phyloP scores from a whole-genome alignment of 306 rosid genomes.

The Coriaria nepalensis region DNA sequence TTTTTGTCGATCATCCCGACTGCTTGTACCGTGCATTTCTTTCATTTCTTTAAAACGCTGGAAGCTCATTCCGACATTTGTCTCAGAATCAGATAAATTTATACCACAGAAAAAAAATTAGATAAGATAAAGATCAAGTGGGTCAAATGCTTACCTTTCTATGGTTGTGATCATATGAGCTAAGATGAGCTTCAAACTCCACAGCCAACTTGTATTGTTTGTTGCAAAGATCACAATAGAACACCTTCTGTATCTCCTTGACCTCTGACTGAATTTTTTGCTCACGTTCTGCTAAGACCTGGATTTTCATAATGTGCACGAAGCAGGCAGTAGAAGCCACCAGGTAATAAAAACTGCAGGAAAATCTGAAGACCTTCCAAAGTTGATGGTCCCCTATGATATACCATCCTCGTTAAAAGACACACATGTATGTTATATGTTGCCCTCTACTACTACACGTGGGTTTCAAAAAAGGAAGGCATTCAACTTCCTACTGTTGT shows the following conservation, averaged over 20 bases:
- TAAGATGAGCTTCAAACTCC: slow-evolving; percentile 91
- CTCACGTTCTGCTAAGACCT: slow-evolving; percentile 98
- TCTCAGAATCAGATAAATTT: slow-evolving; percentile 8
- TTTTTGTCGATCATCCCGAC: slow-evolving; percentile 85
- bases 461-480: slow-evolving; percentile 72
- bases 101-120: background rate
- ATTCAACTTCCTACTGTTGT: slow-evolving; percentile 61
- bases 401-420: slow-evolving; percentile 82
- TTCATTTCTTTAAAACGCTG: slow-evolving; percentile 95
- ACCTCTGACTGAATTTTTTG: slow-evolving; percentile 93
- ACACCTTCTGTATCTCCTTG: slow-evolving; percentile 87
- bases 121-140: slow-evolving; percentile 4
- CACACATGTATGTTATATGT: slow-evolving; percentile 86
- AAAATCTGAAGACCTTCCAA: slow-evolving; percentile 99
- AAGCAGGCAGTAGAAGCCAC: slow-evolving; percentile 99
- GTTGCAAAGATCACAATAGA: slow-evolving; percentile 94
- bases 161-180: slow-evolving; percentile 95
- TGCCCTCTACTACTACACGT: slow-evolving; percentile 83
- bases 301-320: slow-evolving; percentile 97
- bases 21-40: slow-evolving; percentile 87
- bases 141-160: slow-evolving; percentile 47
- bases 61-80: slow-evolving; percentile 13
- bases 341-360: slow-evolving; percentile 99
- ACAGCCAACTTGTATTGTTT: slow-evolving; percentile 92
- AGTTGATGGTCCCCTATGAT: slow-evolving; percentile 86